These are phyloP conservation scores for Mitragyna speciosa DNA, from an alignment of 257 asterid species.

Conservation along the genomic window DNA sequence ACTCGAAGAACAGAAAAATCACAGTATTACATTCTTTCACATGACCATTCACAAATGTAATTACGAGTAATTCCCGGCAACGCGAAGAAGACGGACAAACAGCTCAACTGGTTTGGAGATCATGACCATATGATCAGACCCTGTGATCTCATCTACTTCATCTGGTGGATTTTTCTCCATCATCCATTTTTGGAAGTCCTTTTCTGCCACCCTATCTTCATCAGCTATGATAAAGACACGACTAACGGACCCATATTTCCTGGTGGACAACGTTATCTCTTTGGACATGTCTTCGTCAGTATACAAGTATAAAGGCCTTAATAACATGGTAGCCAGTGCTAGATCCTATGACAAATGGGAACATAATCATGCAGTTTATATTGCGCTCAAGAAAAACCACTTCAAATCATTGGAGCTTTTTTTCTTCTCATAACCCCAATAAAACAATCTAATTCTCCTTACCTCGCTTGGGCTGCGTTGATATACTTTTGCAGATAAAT, in stretches of 20 bases:
- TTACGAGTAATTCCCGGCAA: slow-evolving; percentile 20
- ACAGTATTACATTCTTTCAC: too few relatives aligned
- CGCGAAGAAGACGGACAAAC: slow-evolving; percentile 10
- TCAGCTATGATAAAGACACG: slow-evolving; percentile 29
- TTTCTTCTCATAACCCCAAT: neutral
- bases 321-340: slow-evolving; percentile 32
- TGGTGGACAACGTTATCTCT: slow-evolving; percentile 16
- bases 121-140: slow-evolving; percentile 48
- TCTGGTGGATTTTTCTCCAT: slow-evolving; percentile 34
- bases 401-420: neutral
- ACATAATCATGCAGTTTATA: neutral
- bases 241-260: slow-evolving; percentile 26
- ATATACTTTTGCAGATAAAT: slow-evolving; percentile 18
- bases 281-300: slow-evolving; percentile 15
- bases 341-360: slow-evolving; percentile 25
- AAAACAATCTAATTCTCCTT: neutral
- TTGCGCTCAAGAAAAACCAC: neutral
- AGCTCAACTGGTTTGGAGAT: slow-evolving; percentile 35
- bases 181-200: slow-evolving; percentile 33
- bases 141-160: slow-evolving; percentile 32
- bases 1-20: neutral
- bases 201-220: slow-evolving; percentile 27
- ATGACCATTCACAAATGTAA: neutral
- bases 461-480: slow-evolving; percentile 33
- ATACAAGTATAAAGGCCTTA: slow-evolving; percentile 25